Evolutionary conservation across 1,284 basidiomycete species (phyloP).

Genomic region (Papiliotrema terrestris): DNA sequence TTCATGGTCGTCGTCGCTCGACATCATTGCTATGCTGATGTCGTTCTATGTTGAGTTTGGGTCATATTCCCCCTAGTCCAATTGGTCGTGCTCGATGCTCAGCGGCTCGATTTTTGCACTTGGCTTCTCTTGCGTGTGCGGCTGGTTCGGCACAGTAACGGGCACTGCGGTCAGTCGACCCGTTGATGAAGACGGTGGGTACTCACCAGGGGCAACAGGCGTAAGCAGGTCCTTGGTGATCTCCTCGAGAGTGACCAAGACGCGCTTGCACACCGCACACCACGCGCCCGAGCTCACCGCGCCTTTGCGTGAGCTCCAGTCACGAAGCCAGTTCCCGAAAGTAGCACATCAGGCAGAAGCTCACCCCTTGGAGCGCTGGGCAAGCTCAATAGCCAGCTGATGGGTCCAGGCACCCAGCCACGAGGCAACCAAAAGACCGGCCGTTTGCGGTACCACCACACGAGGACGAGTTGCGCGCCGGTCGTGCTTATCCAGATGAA

Average conservation of each 20-base stretch:
- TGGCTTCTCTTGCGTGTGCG: constrained; percentile 5
- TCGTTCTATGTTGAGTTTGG: neutral
- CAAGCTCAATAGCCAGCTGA: constrained; percentile 69
- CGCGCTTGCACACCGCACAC: constrained; percentile 82
- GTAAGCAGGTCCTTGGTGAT: constrained; percentile 58
- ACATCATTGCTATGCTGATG: neutral
- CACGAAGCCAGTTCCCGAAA: too few relatives aligned
- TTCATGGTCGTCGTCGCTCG: neutral
- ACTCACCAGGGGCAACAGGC: constrained; percentile 6
- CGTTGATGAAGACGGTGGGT: neutral
- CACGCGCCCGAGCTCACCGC: constrained; percentile 84
- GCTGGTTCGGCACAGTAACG: constrained; percentile 8
- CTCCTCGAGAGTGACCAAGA: constrained; percentile 66
- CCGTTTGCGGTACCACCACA: constrained; percentile 81
- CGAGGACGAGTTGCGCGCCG: constrained; percentile 73
- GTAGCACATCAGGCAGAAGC: constrained; percentile 3
- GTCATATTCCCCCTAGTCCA: constrained; percentile 19
- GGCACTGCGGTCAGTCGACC: constrained; percentile 2
- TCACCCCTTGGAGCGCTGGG: constrained; percentile 44
- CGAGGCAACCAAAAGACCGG: constrained; percentile 88
- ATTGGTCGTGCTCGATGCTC: constrained; percentile 30
- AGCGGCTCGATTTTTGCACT: constrained; percentile 31
- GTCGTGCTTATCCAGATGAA: constrained; percentile 77
- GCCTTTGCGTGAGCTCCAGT: constrained; percentile 52
- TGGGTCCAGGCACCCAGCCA: constrained; percentile 74